These are phyloP conservation scores for Nannochloropsis oceanica DNA, from an alignment of 108 stramenopile species.

Conservation along the genomic window DNA sequence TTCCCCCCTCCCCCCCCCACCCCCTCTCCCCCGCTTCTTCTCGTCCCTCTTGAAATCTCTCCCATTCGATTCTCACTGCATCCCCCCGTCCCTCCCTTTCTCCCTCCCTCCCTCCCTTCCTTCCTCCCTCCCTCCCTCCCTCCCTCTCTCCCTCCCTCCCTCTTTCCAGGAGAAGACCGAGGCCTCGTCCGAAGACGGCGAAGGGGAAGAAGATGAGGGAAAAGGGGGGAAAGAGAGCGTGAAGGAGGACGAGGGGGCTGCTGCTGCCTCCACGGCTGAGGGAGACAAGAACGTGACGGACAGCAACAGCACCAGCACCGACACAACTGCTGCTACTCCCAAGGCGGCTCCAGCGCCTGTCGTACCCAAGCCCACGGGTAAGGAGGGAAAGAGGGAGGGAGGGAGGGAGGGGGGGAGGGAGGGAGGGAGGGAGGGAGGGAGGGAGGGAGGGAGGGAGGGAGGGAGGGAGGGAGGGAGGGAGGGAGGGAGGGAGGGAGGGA, in stretches of 20 bases:
- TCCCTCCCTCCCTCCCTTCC: too few relatives aligned
- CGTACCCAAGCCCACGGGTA: background rate
- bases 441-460: slow-evolving; percentile 17
- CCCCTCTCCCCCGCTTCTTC: background rate
- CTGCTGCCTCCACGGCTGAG: slow-evolving; percentile 1
- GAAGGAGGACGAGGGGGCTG: slow-evolving; percentile 15
- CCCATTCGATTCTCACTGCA: too few relatives aligned
- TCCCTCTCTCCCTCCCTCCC: slow-evolving; percentile 9
- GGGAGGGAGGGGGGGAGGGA: too few relatives aligned
- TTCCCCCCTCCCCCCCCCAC: background rate
- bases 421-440: too few relatives aligned
- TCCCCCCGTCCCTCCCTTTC: too few relatives aligned
- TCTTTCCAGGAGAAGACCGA: slow-evolving; percentile 65
- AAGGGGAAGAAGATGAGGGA: slow-evolving; percentile 23
- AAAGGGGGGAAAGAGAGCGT: slow-evolving; percentile 5
- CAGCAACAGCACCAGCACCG: background rate
- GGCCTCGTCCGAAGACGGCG: slow-evolving; percentile 39
- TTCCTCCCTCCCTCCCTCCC: background rate
- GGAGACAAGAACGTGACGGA: background rate
- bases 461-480: slow-evolving; percentile 24
- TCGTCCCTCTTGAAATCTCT: background rate
- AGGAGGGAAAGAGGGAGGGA: too few relatives aligned
- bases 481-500: slow-evolving; percentile 25
- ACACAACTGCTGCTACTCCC: background rate
- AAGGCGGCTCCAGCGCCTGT: too few relatives aligned